Percentiles rank a stretch among this genome's conserved stretches.
phyloP scores from a whole-genome alignment of 2,329 filamentous ascomycete species.

The Aspergillus awamori region DNA sequence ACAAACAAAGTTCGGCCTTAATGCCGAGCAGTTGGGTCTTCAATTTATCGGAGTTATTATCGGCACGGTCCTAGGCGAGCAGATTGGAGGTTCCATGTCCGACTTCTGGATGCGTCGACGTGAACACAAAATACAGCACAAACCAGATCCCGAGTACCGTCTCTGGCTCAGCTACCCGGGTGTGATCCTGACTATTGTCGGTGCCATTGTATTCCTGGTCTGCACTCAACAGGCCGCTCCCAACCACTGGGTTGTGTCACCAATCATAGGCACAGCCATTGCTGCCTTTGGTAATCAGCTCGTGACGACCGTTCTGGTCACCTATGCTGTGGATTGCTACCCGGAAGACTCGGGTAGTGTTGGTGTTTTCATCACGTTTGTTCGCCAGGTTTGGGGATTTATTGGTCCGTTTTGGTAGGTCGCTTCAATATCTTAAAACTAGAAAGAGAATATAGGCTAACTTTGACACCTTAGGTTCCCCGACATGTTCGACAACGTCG shows the following conservation, averaged over 20 bases:
- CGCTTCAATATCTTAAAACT: not conserved
- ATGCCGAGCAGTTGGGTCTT: constrained; percentile 61
- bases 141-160: constrained; percentile 55
- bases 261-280: constrained; percentile 59
- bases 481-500: constrained; percentile 40
- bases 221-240: constrained; percentile 53
- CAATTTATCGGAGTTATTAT: constrained; percentile 63
- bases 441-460: constrained; percentile 14
- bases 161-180: constrained; percentile 62
- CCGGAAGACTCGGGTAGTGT: constrained; percentile 58
- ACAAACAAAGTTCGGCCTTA: constrained; percentile 58
- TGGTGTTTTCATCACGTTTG: constrained; percentile 63
- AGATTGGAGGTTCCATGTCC: constrained; percentile 58
- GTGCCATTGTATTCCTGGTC: constrained; percentile 61
- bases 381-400: constrained; percentile 49
- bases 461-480: constrained; percentile 31
- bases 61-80: constrained; percentile 62
- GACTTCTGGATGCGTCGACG: constrained; percentile 59
- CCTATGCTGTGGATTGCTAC: constrained; percentile 62
- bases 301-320: constrained; percentile 64
- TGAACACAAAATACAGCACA: constrained; percentile 33
- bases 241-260: constrained; percentile 58
- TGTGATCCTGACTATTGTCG: constrained; percentile 55
- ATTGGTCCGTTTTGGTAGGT: constrained; percentile 43
- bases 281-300: constrained; percentile 62